Evolutionary conservation across 495 filamentous ascomycete species (phyloP), one percentile per base, ranked within the genome.

Genomic region (Cercophora scortea): DNA sequence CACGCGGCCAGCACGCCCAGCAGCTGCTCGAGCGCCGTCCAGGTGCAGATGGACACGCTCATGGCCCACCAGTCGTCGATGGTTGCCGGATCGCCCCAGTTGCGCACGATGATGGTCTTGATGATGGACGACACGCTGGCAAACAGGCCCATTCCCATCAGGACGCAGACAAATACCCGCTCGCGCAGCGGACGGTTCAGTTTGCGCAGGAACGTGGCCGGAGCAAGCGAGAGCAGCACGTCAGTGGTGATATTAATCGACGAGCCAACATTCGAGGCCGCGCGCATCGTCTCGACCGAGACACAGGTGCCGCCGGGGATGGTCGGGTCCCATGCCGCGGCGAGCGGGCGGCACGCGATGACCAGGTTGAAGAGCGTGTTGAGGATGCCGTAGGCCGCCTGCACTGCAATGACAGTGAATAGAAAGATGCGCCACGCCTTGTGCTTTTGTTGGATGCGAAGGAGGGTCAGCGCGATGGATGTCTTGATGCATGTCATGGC

Each of bases 301-400:
- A 64, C 56, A 47, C 62, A 64, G 4, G 35, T 12, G 10, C 49
- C 56, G 4, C 17, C 39, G 10, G 51, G 47, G 1, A 51, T 41
- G 25, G 38, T 47, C 4, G 48, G 19, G 38, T 60, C 57, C 62
- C 62, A 64, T 6, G 59, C 59, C 1, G 52, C 47, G 2, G 45
- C 25, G 4, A 64, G 55, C 10, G 62, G 62, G 1, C 46, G 56
- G 57, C 62, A 64, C 11, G 52, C 51, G 15, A 64, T 59, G 35
- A 38, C 51, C 6, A 56, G 41, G 48, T 62, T 54, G 47, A 64
- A 64, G 15, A 60, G 33, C 1, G 50, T 44, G 53, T 64, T 64
- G 38, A 53, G 51, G 58, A 76, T 67, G 35, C 77, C 77, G 60
- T 86, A 85, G 52, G 83, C 76, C 15, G 66, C 64, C 53, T 78